Evolutionary conservation across 306 rosid genomes (phyloP).

Genomic region (Psophocarpus tetragonolobus): DNA sequence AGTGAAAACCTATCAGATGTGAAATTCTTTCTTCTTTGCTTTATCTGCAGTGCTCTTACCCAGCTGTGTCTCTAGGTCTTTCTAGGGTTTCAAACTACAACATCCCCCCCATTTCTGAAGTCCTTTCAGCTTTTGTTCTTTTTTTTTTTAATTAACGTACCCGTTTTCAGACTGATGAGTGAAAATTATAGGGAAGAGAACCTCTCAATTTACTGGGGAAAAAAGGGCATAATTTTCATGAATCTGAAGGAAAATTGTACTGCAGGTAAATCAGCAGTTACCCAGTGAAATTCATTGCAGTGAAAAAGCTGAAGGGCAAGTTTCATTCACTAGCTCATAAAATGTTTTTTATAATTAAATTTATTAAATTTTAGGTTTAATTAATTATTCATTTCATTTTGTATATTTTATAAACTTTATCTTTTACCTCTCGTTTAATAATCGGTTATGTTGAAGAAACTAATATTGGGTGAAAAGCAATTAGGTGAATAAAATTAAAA

Average conservation of each 20-base stretch:
- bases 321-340: slow-evolving; percentile 13
- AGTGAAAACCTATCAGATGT: slow-evolving; percentile 48
- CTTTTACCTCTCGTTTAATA: too few relatives aligned
- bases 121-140: slow-evolving; percentile 37
- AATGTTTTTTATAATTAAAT: slow-evolving; percentile 36
- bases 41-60: slow-evolving; percentile 31
- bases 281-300: background rate
- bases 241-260: slow-evolving; percentile 37
- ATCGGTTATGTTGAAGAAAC: too few relatives aligned
- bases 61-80: slow-evolving; percentile 27
- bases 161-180: slow-evolving; percentile 30
- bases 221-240: slow-evolving; percentile 39
- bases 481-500: too few relatives aligned
- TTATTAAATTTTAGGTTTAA: slow-evolving; percentile 35
- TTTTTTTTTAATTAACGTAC: slow-evolving; percentile 37
- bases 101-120: slow-evolving; percentile 21
- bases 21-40: slow-evolving; percentile 46
- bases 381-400: too few relatives aligned
- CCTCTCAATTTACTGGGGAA: slow-evolving; percentile 28
- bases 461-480: too few relatives aligned
- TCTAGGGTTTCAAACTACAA: slow-evolving; percentile 42
- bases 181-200: slow-evolving; percentile 33
- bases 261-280: slow-evolving; percentile 40
- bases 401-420: too few relatives aligned
- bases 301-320: background rate